Conservation (phyloP, 257 asterid species). For the Striga asiatica region DNA sequence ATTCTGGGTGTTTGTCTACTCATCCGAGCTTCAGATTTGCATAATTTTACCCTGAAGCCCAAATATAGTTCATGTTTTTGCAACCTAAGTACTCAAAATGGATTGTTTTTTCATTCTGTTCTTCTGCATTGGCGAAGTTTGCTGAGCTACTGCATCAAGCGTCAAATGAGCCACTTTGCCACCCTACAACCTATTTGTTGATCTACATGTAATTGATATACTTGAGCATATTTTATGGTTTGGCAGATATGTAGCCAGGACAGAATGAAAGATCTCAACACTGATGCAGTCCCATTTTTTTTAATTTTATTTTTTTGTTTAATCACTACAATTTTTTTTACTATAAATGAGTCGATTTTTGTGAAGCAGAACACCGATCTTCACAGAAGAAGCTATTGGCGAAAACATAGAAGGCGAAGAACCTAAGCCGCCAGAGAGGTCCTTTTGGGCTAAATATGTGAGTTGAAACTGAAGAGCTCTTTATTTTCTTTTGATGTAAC, state of each 20-base stretch:
- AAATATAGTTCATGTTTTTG: not conserved
- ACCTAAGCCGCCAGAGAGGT: slow-evolving; percentile 62
- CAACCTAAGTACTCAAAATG: slow-evolving; percentile 4
- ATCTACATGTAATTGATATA: slow-evolving; percentile 3
- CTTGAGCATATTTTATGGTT: not conserved
- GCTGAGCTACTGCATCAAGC: not conserved
- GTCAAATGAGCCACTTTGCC: too few relatives aligned
- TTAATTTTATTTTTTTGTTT: too few relatives aligned
- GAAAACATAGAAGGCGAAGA: slow-evolving; percentile 75
- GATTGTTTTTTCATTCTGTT: not conserved
- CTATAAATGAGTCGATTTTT: slow-evolving; percentile 11
- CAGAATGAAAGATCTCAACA: slow-evolving; percentile 5
- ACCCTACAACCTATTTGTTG: too few relatives aligned
- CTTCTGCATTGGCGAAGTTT: not conserved
- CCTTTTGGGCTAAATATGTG: slow-evolving; percentile 99
- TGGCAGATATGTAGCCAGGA: not conserved
- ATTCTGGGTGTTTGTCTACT: not conserved
- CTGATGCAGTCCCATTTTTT: slow-evolving; percentile 2
- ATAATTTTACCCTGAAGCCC: not conserved
- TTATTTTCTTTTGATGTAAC: not conserved
- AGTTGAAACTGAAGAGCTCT: slow-evolving; percentile 25
- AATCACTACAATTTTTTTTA: not conserved
- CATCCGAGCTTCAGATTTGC: not conserved
- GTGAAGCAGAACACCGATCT: slow-evolving; percentile 73
- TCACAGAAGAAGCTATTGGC: slow-evolving; percentile 54